Evolutionary conservation across 179 eudicot species (phyloP).

Genomic region (Silene noctiflora): DNA sequence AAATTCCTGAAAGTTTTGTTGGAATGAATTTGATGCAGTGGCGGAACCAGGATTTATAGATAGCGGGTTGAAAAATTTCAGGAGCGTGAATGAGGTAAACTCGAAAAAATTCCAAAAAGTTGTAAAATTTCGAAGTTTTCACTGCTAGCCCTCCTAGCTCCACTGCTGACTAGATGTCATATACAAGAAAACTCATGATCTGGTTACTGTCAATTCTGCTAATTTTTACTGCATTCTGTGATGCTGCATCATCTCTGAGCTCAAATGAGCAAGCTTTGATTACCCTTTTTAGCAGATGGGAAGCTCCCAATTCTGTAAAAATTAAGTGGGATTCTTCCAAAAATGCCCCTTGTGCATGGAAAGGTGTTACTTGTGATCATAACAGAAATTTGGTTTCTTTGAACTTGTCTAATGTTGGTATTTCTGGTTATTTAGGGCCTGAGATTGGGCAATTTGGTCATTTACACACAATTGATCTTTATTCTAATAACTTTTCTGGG

Average conservation of each 20-base stretch:
- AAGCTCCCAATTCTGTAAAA: constrained; percentile 44
- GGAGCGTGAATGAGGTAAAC: too few species aligned
- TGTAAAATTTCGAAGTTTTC: constrained; percentile 18
- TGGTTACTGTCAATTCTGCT: constrained; percentile 14
- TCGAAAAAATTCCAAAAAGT: not conserved
- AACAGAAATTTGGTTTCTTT: constrained; percentile 37
- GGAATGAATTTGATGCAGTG: too few species aligned
- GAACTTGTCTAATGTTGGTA: constrained; percentile 32
- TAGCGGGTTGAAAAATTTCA: too few species aligned
- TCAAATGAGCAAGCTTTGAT: constrained; percentile 54
- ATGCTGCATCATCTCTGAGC: constrained; percentile 27
- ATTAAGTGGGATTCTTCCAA: constrained; percentile 60
- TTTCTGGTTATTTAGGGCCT: constrained; percentile 34
- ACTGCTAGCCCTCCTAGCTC: not conserved
- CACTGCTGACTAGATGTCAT: not conserved
- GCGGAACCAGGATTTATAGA: too few species aligned
- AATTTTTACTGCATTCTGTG: not conserved
- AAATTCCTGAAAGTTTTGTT: not conserved
- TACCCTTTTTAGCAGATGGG: constrained; percentile 57
- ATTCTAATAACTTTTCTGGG: constrained; percentile 19
- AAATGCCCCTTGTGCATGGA: constrained; percentile 70
- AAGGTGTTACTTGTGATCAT: constrained; percentile 52
- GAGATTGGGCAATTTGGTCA: constrained; percentile 29
- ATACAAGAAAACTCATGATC: constrained; percentile 10
- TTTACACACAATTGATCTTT: constrained; percentile 20